These are phyloP conservation scores for Sporothrix pallida DNA, from an alignment of 2,329 filamentous ascomycete genomes.

Conservation along the genomic window DNA sequence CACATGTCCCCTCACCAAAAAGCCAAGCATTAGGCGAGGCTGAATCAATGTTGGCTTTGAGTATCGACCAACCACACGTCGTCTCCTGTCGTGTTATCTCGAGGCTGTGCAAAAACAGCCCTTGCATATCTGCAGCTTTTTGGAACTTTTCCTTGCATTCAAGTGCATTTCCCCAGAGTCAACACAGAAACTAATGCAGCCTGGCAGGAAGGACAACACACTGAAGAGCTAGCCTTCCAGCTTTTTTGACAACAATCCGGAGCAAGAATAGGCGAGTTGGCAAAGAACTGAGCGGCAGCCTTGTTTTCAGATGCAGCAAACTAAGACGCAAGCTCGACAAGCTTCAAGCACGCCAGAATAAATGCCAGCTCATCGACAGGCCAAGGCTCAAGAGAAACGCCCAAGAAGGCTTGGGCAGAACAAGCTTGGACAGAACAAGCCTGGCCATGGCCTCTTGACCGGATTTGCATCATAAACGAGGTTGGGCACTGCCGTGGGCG, in stretches of 20 bases:
- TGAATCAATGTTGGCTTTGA: not conserved
- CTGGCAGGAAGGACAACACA: not conserved
- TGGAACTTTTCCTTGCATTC: not conserved
- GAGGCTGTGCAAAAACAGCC: constrained; percentile 10
- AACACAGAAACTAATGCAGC: not conserved
- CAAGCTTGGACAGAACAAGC: too few relatives aligned
- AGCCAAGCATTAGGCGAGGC: constrained; percentile 18
- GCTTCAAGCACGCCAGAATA: not conserved
- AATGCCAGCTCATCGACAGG: not conserved
- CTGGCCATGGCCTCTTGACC: too few relatives aligned
- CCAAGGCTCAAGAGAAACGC: not conserved
- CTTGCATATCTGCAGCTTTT: too few relatives aligned
- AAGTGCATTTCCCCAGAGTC: not conserved
- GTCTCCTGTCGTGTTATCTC: not conserved
- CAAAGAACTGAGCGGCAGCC: not conserved
- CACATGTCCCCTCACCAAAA: not conserved
- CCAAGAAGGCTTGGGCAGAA: not conserved
- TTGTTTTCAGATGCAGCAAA: not conserved
- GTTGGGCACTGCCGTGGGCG: not conserved
- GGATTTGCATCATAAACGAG: not conserved
- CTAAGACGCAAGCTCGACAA: not conserved
- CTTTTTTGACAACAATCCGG: not conserved
- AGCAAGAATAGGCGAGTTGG: not conserved
- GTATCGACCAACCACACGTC: not conserved
- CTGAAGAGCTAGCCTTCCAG: too few relatives aligned